Evolutionary conservation across 148 eudicot genomes (phyloP).

Genomic region (Diospyros lotus): DNA sequence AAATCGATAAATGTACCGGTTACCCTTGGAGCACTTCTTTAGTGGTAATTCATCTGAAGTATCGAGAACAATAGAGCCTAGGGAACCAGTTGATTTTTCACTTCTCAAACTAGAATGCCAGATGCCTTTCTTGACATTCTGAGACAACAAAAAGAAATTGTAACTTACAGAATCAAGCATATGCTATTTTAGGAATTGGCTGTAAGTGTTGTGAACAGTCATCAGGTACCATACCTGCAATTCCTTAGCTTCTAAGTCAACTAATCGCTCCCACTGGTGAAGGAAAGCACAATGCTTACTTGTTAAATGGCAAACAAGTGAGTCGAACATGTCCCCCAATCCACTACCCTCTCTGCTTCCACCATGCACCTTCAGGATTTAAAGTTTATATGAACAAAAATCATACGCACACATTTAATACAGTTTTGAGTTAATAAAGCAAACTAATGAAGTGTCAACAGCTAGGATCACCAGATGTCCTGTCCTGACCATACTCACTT

Average conservation of each 20-base stretch:
- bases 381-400: conserved; percentile 10
- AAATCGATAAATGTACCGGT: conserved; percentile 68
- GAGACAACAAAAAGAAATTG: conserved; percentile 20
- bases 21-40: conserved; percentile 33
- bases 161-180: conserved; percentile 2
- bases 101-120: conserved; percentile 35
- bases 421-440: neutral
- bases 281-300: conserved; percentile 60
- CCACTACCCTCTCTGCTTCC: conserved; percentile 87
- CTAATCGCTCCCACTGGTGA: conserved; percentile 70
- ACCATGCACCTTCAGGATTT: conserved; percentile 59
- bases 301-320: conserved; percentile 74
- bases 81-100: conserved; percentile 39
- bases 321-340: conserved; percentile 61
- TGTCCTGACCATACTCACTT: too few relatives aligned
- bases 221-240: conserved; percentile 43
- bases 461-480: too few relatives aligned
- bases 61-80: conserved; percentile 74
- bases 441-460: neutral
- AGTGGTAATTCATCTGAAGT: conserved; percentile 43
- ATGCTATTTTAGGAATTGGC: neutral
- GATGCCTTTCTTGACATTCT: conserved; percentile 48
- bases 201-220: neutral
- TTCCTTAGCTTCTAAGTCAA: conserved; percentile 92
- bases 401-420: neutral